A percentile compares a stretch with the other conserved stretches of the same genome.
Conservation (phyloP, 2,329 filamentous ascomycete species). For the Stagonosporopsis cucurbitacearum region DNA sequence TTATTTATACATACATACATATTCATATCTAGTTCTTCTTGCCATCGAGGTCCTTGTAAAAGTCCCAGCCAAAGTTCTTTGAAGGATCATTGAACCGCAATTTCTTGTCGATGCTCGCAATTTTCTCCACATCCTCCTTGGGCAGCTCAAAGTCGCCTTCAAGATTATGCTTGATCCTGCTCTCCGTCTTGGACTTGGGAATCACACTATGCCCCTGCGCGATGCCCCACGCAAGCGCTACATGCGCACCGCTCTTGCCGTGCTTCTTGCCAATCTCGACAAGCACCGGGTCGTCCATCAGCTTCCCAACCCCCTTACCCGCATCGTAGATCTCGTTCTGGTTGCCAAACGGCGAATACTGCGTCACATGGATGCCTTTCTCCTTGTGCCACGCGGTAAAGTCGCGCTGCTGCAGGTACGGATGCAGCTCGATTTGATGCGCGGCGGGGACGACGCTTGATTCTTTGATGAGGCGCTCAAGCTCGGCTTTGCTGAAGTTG, state of each 20-base stretch:
- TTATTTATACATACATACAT: neutral
- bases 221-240: conserved; percentile 86
- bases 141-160: conserved; percentile 73
- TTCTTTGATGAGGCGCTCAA: conserved; percentile 61
- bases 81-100: conserved; percentile 68
- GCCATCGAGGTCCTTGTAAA: conserved; percentile 66
- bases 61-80: conserved; percentile 62
- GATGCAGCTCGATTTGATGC: conserved; percentile 44
- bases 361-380: conserved; percentile 43
- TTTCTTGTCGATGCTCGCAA: conserved; percentile 66
- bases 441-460: conserved; percentile 37
- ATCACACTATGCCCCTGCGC: conserved; percentile 59
- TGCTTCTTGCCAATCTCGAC: conserved; percentile 70
- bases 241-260: conserved; percentile 77
- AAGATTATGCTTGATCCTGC: conserved; percentile 39
- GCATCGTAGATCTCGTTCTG: conserved; percentile 43
- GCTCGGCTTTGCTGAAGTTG: conserved; percentile 42
- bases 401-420: conserved; percentile 36
- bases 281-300: conserved; percentile 64
- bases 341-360: conserved; percentile 46
- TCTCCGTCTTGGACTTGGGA: conserved; percentile 44
- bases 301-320: conserved; percentile 39
- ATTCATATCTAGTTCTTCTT: conserved; percentile 22
- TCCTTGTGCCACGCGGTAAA: conserved; percentile 38
- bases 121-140: conserved; percentile 71